Percentiles rank a stretch among this genome's conserved stretches.
Evolutionary conservation across 2,329 filamentous ascomycete species (phyloP).

Genomic region (Stemphylium lycopersici): DNA sequence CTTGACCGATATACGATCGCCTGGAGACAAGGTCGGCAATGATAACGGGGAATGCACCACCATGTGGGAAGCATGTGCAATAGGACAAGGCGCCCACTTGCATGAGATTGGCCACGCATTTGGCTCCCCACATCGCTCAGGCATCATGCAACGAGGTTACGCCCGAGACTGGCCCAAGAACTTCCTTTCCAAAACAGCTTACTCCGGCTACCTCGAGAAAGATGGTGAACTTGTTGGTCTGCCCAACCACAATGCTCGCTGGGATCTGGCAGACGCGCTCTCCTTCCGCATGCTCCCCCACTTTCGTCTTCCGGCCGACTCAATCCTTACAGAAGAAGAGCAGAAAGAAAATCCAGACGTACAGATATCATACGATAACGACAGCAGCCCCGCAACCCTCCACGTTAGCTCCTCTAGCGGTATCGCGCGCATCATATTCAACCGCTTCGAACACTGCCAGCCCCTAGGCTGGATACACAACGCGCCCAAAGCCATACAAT

Average conservation of each 20-base stretch:
- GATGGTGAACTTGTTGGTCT: slow-evolving; percentile 12
- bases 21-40: slow-evolving; percentile 44
- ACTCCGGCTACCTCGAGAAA: neutral
- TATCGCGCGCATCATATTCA: slow-evolving; percentile 40
- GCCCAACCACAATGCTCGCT: slow-evolving; percentile 31
- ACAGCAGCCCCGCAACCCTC: slow-evolving; percentile 23
- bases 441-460: slow-evolving; percentile 19
- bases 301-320: slow-evolving; percentile 38
- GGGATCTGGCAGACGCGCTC: slow-evolving; percentile 44
- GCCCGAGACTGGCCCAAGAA: slow-evolving; percentile 49
- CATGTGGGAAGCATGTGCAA: slow-evolving; percentile 55
- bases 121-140: slow-evolving; percentile 37
- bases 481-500: slow-evolving; percentile 23
- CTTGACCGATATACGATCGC: slow-evolving; percentile 42
- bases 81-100: slow-evolving; percentile 49
- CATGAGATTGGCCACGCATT: slow-evolving; percentile 50
- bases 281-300: slow-evolving; percentile 31
- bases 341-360: slow-evolving; percentile 14
- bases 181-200: slow-evolving; percentile 47
- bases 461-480: slow-evolving; percentile 18
- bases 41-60: slow-evolving; percentile 49
- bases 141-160: slow-evolving; percentile 42
- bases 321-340: slow-evolving; percentile 9
- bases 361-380: slow-evolving; percentile 17
- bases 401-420: slow-evolving; percentile 30